A percentile compares a stretch with the other conserved stretches of the same genome.
Evolutionary conservation across 2,329 filamentous ascomycete species (phyloP).

Genomic region (Emericellopsis atlantica): DNA sequence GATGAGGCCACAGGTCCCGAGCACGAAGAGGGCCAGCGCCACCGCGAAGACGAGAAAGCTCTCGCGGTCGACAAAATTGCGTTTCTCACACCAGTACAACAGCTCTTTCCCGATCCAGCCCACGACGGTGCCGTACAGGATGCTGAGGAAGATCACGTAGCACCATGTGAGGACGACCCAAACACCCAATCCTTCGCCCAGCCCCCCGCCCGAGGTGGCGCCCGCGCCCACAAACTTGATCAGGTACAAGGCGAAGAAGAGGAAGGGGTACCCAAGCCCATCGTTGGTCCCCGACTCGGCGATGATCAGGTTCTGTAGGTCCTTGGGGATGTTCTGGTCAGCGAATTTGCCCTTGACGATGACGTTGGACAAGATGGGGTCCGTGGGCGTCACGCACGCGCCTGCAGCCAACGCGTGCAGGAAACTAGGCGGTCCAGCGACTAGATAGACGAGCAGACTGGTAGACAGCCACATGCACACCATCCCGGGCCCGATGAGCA

Average conservation of each 20-base stretch:
- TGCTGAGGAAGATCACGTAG: conserved; percentile 30
- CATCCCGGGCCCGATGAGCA: conserved; percentile 79
- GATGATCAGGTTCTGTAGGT: conserved; percentile 68
- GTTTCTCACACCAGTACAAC: conserved; percentile 73
- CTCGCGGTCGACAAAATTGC: conserved; percentile 72
- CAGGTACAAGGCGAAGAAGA: conserved; percentile 30
- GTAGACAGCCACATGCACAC: conserved; percentile 74
- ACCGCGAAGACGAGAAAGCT: conserved; percentile 83
- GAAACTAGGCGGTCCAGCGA: conserved; percentile 60
- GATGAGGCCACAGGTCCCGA: conserved; percentile 76
- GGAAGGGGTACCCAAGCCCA: conserved; percentile 42
- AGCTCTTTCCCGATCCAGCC: conserved; percentile 23
- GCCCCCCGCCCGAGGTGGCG: conserved; percentile 23
- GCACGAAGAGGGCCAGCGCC: conserved; percentile 72
- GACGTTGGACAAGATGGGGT: conserved; percentile 75
- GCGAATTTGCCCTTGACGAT: conserved; percentile 93
- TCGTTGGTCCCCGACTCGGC: conserved; percentile 58
- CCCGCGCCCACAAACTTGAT: conserved; percentile 36
- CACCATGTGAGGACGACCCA: conserved; percentile 33
- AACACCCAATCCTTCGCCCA: conserved; percentile 25
- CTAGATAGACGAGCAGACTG: conserved; percentile 64
- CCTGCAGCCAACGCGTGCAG: conserved; percentile 70
- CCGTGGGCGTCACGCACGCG: conserved; percentile 84
- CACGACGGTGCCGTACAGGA: conserved; percentile 25
- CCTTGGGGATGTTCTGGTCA: conserved; percentile 74